Evolutionary conservation across 2,329 filamentous ascomycete species (phyloP), one percentile per base, ranked within the genome.

Genomic region (Verticillium alfalfae): DNA sequence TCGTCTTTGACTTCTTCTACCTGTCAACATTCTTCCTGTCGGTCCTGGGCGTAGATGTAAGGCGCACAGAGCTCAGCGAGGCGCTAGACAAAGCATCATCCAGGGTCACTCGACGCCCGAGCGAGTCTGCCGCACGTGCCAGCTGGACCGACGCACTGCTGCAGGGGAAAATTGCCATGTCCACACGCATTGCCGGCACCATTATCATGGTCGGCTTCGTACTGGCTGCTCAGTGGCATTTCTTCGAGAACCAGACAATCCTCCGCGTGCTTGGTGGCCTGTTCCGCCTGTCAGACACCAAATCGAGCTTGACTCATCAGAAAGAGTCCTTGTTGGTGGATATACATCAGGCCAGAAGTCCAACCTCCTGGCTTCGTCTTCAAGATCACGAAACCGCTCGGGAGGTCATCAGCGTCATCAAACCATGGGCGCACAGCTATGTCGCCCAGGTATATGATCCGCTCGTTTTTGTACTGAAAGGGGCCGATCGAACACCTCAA

Each of bases 11-110:
- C 72, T 89, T 90, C 64, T 87, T 93, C 68, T 93, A 90, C 69
- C 80, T 93, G 26, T 83, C 91, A 8, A 93, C 90, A 0, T 93
- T 93, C 75, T 93, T 94, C 69, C 79, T 93, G 3, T 86, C 90
- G 1, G 89, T 94, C 13, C 78, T 94, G 31, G 93, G 89, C 68
- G 87, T 94, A 54, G 91, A 94, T 71, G 89, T 94, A 10, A 84
- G 88, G 26, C 83, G 91, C 66, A 86, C 89, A 62, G 91, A 94
- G 75, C 81, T 94, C 0, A 86, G 87, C 66, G 90, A 94, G 70
- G 88, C 88, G 2, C 76, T 93, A 10, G 85, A 79, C 12, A 87
- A 83, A 67, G 81, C 79, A 2, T 79, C 80, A 1, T 77, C 81
- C 45, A 76, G 77, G 15, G 74, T 75, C 59, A 73, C 74, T 38